Base-by-base conservation (phyloP, 2,329 filamentous ascomycete species). In the Ascochyta lentis region DNA sequence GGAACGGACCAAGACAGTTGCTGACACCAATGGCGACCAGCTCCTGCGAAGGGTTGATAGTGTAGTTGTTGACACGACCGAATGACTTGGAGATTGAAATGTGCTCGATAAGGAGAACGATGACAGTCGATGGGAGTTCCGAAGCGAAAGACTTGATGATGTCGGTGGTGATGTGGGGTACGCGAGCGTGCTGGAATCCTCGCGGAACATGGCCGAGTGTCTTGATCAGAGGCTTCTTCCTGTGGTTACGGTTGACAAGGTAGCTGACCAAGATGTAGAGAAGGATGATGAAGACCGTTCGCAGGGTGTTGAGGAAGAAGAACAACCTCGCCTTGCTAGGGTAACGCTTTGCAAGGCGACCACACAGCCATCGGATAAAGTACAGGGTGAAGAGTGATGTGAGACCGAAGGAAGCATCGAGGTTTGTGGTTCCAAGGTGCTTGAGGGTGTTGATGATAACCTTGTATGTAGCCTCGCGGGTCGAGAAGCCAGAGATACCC, bases 41-140 rank as follows among this genome's bases (percentile, higher is more conserved):
- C 74, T 99, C 94, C 74, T 99, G 94, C 0, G 94, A 97, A 0
- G 95, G 93, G 66, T 97, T 88, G 72, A 99, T 97, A 15, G 86
- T 89, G 77, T 99, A 99, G 79, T 96, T 96, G 80, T 97, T 98
- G 67, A 97, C 86, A 56, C 94, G 86, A 9, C 95, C 95, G 65
- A 99, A 98, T 0, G 94, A 97, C 76, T 98, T 99, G 16, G 93
- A 92, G 60, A 98, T 97, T 43, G 94, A 92, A 67, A 98, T 96
- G 73, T 98, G 94, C 77, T 98, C 95, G 58, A 98, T 96, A 33
- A 98, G 83, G 54, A 98, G 83, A n/a, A 99, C 93, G 63, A 98
- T 96, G 48, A 97, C 88, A 0, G 90, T 89, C 7, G 90, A 90
- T 0, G 95, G 95, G 4, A 98, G 80, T 61, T 97, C 84, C 39